These are phyloP conservation scores for Persicaria tinctoria DNA, from an alignment of 148 eudicot species.

Conservation along the genomic window DNA sequence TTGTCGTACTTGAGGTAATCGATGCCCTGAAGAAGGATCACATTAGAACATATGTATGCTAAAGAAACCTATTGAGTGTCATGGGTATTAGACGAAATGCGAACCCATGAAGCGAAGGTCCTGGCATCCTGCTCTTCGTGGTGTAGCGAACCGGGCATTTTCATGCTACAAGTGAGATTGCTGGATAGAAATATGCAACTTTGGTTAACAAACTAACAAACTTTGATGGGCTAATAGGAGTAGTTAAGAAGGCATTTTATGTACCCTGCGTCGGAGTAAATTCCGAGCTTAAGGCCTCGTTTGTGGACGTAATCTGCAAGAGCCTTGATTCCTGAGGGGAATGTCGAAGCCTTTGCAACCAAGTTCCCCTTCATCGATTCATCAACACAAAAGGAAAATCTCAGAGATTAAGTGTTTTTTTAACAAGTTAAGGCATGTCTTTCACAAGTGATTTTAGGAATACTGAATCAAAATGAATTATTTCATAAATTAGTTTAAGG, in stretches of 20 bases:
- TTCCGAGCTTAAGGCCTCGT: conserved; percentile 37
- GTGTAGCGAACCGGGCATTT: conserved; percentile 82
- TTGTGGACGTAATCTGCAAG: conserved; percentile 35
- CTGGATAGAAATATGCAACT: conserved; percentile 21
- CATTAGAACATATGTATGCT: neutral
- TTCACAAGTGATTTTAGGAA: too few species aligned
- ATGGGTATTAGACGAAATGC: neutral
- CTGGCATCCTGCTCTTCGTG: conserved; percentile 74
- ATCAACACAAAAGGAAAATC: neutral
- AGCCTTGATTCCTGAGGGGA: conserved; percentile 37
- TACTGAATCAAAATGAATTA: too few species aligned
- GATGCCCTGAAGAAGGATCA: conserved; percentile 34
- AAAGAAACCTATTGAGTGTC: neutral
- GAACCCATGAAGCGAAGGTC: conserved; percentile 73
- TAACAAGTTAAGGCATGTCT: neutral
- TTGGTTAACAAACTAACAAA: neutral
- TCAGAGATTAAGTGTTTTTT: neutral
- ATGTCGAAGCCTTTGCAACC: conserved; percentile 26
- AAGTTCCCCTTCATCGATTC: conserved; percentile 21
- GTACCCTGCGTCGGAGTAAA: conserved; percentile 38
- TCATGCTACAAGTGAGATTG: conserved; percentile 47
- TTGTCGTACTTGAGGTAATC: conserved; percentile 95
- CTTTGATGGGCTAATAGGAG: too few species aligned
- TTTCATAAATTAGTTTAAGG: too few species aligned
- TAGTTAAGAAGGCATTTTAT: too few species aligned